A percentile compares a stretch with the other conserved stretches of the same genome.
Conservation (phyloP, 108 stramenopile species). For the Phaeodactylum tricornutum region DNA sequence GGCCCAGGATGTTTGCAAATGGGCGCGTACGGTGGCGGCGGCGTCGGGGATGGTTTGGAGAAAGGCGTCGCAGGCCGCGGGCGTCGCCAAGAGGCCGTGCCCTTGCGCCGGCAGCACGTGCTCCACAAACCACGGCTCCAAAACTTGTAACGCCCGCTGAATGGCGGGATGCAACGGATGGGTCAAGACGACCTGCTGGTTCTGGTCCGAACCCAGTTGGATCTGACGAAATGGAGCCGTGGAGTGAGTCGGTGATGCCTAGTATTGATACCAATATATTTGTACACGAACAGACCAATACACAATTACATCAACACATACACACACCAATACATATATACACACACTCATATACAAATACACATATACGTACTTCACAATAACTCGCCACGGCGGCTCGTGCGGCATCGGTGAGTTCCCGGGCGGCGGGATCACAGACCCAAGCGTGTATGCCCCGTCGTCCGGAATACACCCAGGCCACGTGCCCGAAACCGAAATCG, state of each 20-base stretch:
- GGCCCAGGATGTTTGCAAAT: slow-evolving; percentile 54
- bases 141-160: slow-evolving; percentile 62
- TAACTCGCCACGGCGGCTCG: slow-evolving; percentile 91
- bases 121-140: slow-evolving; percentile 90
- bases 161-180: slow-evolving; percentile 86
- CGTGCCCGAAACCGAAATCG: slow-evolving; percentile 96
- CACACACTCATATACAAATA: not conserved
- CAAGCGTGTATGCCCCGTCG: slow-evolving; percentile 99
- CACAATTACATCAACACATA: not conserved
- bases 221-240: no score
- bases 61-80: slow-evolving; percentile 70
- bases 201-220: slow-evolving; percentile 49
- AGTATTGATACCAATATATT: no score
- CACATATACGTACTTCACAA: slow-evolving; percentile 67
- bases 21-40: slow-evolving; percentile 40
- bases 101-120: slow-evolving; percentile 69
- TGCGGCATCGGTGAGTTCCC: slow-evolving; percentile 86
- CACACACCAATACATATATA: not conserved
- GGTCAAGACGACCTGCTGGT: slow-evolving; percentile 51
- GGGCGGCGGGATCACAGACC: slow-evolving; percentile 91
- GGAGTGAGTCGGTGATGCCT: no score
- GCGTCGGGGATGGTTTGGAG: slow-evolving; percentile 75
- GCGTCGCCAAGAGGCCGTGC: slow-evolving; percentile 71
- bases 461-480: slow-evolving; percentile 98
- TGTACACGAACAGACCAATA: no score